Conservation (phyloP, 1,284 basidiomycete species). For the Mycosarcoma mackinlayi region DNA sequence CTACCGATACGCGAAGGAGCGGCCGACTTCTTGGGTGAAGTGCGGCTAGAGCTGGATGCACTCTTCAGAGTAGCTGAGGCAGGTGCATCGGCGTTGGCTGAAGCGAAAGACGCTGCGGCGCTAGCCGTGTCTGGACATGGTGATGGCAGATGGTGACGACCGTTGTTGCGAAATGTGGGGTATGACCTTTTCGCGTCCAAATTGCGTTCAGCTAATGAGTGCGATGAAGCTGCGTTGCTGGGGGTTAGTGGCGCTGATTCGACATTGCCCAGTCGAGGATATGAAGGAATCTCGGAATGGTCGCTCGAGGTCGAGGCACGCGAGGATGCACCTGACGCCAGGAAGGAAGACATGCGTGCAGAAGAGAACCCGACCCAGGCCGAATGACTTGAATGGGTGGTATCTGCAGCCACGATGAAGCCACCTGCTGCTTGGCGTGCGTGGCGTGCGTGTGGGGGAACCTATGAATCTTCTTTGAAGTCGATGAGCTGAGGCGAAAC, state of each 20-base stretch:
- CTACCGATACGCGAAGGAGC: constrained; percentile 37
- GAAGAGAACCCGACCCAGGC: background rate
- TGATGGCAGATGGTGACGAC: constrained; percentile 2
- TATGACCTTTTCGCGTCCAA: constrained; percentile 5
- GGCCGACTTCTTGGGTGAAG: constrained; percentile 20
- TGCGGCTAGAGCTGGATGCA: constrained; percentile 13
- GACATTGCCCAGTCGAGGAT: constrained; percentile 16
- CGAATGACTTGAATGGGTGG: constrained; percentile 12
- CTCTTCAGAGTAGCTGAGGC: constrained; percentile 8
- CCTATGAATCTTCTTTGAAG: too few species aligned
- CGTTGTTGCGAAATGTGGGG: constrained; percentile 3
- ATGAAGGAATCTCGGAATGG: constrained; percentile 38
- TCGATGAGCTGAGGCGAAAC: too few species aligned
- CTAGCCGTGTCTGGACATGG: constrained; percentile 25
- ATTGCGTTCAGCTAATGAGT: constrained; percentile 9
- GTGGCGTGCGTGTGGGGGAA: background rate
- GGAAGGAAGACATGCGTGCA: constrained; percentile 18
- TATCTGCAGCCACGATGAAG: background rate
- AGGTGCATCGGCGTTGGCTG: constrained; percentile 19
- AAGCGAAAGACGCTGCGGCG: constrained; percentile 27
- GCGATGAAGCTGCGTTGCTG: constrained; percentile 1
- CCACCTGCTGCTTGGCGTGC: too few species aligned
- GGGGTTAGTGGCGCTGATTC: constrained; percentile 12
- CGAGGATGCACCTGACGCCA: constrained; percentile 9
- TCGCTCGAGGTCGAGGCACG: constrained; percentile 32